phyloP scores from a whole-genome alignment of 257 asterid genomes.

The Euphrasia confusa region DNA sequence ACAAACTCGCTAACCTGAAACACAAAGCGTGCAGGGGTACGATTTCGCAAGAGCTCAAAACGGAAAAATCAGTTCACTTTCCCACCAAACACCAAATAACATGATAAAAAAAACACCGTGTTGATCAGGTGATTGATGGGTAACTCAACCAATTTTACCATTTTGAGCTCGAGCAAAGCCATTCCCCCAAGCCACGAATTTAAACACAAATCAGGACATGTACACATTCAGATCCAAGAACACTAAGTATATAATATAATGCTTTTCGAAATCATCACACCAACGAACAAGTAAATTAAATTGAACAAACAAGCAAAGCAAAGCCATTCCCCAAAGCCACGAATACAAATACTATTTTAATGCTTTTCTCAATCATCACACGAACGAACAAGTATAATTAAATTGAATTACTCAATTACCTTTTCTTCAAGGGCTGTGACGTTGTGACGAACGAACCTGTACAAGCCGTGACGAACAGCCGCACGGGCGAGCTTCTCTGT shows the following conservation, averaged over 20 bases:
- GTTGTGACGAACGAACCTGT: conserved; percentile 61
- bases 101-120: neutral
- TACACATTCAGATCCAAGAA: too few relatives aligned
- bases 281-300: too few relatives aligned
- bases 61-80: conserved; percentile 29
- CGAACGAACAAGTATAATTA: too few relatives aligned
- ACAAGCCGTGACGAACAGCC: conserved; percentile 54
- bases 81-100: conserved; percentile 30
- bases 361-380: neutral
- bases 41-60: conserved; percentile 30
- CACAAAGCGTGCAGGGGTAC: conserved; percentile 17
- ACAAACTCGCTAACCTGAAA: conserved; percentile 69
- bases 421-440: conserved; percentile 40
- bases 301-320: too few relatives aligned
- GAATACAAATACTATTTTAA: neutral
- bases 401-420: conserved; percentile 27
- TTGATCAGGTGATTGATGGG: conserved; percentile 27
- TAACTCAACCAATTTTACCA: conserved; percentile 35
- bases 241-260: too few relatives aligned
- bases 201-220: conserved; percentile 7
- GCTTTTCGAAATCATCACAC: too few relatives aligned
- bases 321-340: too few relatives aligned
- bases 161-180: conserved; percentile 37
- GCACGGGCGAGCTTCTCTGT: conserved; percentile 88
- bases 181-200: conserved; percentile 15